Base-by-base conservation (phyloP, 208 protist genomes). In the Trypanosoma melophagium region DNA sequence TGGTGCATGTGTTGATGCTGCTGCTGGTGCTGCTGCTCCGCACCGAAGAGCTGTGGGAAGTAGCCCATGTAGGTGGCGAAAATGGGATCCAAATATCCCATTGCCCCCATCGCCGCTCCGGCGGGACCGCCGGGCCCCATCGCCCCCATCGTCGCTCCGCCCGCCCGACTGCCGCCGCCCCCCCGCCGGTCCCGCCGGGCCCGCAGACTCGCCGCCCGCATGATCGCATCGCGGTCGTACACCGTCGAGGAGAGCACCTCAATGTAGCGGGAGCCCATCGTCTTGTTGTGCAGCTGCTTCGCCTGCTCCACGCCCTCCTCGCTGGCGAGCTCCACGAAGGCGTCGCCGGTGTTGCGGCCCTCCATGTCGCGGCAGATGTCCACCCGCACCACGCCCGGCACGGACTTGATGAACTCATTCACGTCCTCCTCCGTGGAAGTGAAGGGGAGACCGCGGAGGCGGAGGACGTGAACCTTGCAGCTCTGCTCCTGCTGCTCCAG, bases 391-490 rank as follows among this genome's bases (percentile, higher is more conserved):
- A 84, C 76, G 28, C 73, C 74, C 0, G 70, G 45, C 9, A 87
- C 73, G 19, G 21, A 57, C 4, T 61, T 40, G 14, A 93, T 45
- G 51, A 93, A 93, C 16, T 59, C 65, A 13, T 35, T 41, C 21
- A 95, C 74, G 59, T 95, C 85, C 1, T 77, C 65, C 51, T 81
- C 73, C 3, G 76, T 83, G 13, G 82, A 38, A 2, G 22, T 42
- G 69, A 87, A 95, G 13, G 89, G 89, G 1, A 95, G 62, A 7
- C 89, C 89, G 7, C 87, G 84, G 10, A 95, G 79, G 17, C 81
- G 79, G n/a, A 86, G 73, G 0, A 89, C 83, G 16, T 76, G 38
- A 17, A 55, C 54, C 49, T 72, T 77, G 61, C 61, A 65, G 58
- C 74, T 57, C 28, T 59, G 25, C 60, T 75, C 68, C 44, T 74